phyloP scores from a whole-genome alignment of 257 asterid species.

The Nicotiana knightiana region DNA sequence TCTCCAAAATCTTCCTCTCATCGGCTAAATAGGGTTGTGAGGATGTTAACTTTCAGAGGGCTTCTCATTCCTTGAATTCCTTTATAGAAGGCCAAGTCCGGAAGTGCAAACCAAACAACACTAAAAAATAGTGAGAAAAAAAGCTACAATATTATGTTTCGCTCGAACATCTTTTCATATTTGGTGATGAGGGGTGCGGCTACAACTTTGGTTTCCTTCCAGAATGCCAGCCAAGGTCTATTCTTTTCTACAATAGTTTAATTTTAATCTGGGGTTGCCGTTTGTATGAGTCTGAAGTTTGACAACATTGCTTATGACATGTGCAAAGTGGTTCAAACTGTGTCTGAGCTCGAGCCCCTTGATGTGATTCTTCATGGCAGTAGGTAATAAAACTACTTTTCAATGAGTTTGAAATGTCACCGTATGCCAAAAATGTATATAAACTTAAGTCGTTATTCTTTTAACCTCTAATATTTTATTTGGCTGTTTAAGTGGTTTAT shows the following conservation, averaged over 20 bases:
- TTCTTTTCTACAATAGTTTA: not conserved
- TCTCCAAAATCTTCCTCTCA: not conserved
- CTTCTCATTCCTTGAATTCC: not conserved
- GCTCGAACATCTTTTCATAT: not conserved
- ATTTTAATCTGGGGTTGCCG: not conserved
- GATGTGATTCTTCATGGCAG: not conserved
- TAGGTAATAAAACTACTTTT: not conserved
- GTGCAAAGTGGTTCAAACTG: not conserved
- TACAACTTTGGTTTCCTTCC: not conserved
- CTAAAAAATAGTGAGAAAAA: not conserved
- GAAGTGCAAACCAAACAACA: not conserved
- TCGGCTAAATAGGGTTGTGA: not conserved
- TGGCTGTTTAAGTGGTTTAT: not conserved
- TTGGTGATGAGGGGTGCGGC: not conserved
- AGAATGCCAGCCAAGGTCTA: not conserved
- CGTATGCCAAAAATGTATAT: not conserved
- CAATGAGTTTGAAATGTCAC: not conserved
- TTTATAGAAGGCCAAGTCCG: not conserved
- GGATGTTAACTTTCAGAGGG: not conserved
- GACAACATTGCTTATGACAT: not conserved
- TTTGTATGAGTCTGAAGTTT: not conserved
- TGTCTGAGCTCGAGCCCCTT: not conserved
- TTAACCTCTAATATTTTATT: not conserved
- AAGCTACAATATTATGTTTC: not conserved
- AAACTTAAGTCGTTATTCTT: not conserved